phyloP scores from a whole-genome alignment of 202 grass and related monocot genomes.

The Zoysia matrella region DNA sequence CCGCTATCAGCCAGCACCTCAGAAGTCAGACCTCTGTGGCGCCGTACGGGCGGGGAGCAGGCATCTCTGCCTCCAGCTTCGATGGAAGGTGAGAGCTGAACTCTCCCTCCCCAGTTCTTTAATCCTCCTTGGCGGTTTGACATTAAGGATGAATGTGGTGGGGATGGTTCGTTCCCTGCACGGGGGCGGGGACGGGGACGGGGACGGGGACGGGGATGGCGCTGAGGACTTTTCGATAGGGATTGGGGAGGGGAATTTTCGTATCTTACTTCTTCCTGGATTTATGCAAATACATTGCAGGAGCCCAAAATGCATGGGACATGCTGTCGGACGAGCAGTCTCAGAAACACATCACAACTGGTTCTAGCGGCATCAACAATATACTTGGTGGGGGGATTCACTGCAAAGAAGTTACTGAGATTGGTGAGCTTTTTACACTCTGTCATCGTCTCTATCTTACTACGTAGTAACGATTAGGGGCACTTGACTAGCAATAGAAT shows the following conservation, averaged over 20 bases:
- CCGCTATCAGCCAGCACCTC: too few relatives aligned
- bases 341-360: constrained; percentile 81
- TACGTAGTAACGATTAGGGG: not conserved
- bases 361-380: constrained; percentile 66
- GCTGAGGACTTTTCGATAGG: too few relatives aligned
- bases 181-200: not conserved
- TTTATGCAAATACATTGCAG: constrained; percentile 40
- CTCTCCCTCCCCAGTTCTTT: not conserved
- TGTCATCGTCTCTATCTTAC: not conserved
- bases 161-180: not conserved
- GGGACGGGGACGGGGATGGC: not conserved
- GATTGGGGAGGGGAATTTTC: not conserved
- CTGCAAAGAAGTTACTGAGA: constrained; percentile 95
- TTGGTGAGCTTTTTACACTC: constrained; percentile 57
- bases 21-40: too few relatives aligned
- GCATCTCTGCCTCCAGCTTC: not conserved
- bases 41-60: too few relatives aligned
- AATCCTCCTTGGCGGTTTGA: not conserved
- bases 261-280: not conserved
- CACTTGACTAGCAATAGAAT: constrained; percentile 22
- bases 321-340: constrained; percentile 94
- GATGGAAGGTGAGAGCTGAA: not conserved
- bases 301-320: constrained; percentile 90
- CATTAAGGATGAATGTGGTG: not conserved
- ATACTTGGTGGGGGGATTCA: constrained; percentile 98